Evolutionary conservation across 2,329 filamentous ascomycete species (phyloP), one percentile per base, ranked within the genome.

Genomic region (Apiospora phragmitis): DNA sequence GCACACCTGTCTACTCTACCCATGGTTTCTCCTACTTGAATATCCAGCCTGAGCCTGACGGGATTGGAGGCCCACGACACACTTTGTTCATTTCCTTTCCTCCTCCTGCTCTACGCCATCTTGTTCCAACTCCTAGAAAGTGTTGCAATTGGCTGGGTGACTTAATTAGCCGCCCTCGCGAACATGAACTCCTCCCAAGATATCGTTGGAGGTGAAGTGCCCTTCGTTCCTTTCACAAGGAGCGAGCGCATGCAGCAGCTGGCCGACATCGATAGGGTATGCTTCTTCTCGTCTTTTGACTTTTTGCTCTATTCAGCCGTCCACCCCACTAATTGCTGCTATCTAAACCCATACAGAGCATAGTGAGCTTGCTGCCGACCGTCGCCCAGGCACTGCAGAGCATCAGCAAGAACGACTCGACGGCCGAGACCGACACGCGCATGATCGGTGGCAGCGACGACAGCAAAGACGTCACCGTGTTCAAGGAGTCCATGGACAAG

Each of bases 241-340:
- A 88, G 92, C 51, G 92, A 97, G 79, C 93, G 93, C 74, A 94
- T 97, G 74, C 86, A 91, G 70, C 93, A 97, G 77, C 88, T 97
- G 70, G 92, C 91, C 75, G 89, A 91, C 55, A 93, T 97, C 75
- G 94, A 97, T 82, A 88, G 89, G 77, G 90, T 91, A 78, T 68
- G 29, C 29, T 51, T 18, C n/a, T 32, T 2, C n/a, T 45, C 35
- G 71, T 32, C n/a, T 4, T 47, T 24, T 24, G 26, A 38, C 49
- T 65, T 26, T 24, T 65, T 21, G 47, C 38, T 67, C 21, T 18
- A n/a, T 32, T 4, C 8, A 11, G 1, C 9, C 29, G 18, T 24
- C 4, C 29, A n/a, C 18, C 18, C 18, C 32, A 71, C 21, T 67
- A 21, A 80, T 81, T 47, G 81, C 18, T 81, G 67, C 74, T 35